Base-by-base conservation (phyloP, 2,329 filamentous ascomycete genomes). In the Penicillium glabrum region DNA sequence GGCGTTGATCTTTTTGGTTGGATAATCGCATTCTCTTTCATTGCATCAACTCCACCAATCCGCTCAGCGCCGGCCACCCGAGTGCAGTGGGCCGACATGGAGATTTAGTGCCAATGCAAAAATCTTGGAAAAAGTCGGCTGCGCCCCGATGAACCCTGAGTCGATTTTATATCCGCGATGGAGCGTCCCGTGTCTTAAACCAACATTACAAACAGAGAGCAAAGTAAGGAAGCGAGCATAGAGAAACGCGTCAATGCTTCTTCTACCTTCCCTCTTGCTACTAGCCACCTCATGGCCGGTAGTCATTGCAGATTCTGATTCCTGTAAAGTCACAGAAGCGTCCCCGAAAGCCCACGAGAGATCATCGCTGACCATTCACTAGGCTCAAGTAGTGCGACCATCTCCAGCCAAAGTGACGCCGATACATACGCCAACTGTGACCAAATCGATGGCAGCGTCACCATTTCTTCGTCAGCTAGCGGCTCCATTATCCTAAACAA, bases 321-420 rank as follows among this genome's bases (percentile, higher is more conserved):
- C 45, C 10, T 46, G 45, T 46, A 46, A 21, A 14, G 39, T 14
- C n/a, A 23, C 39, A 14, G 10, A 41, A 23, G n/a, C 10, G 6
- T 23, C 35, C 35, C 9, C 35, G 19, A 41, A 41, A 41, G n/a
- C 39, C 7, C 19, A 21, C 10, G 10, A 41, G 10, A 41, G 8
- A 41, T 23, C 5, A 3, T 41, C 11, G 39, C 19, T 41, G 39
- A 41, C 39, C 10, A 23, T 23, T 8, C 3, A 23, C n/a, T 54
- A 70, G 67, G 76, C 53, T 72, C 79, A 8, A 83, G 71, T 46
- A 75, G 72, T 19, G 68, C 71, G 11, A 83, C 63, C 66, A 83
- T 80, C 33, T 74, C 68, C 21, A 74, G 54, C 39, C 67, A 70
- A 58, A 59, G 54, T 31, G 67, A 71, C 41, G 66, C 64, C 3